These are phyloP conservation scores for Candida vaughaniae DNA, from an alignment of 805 yeast species.

Conservation along the genomic window DNA sequence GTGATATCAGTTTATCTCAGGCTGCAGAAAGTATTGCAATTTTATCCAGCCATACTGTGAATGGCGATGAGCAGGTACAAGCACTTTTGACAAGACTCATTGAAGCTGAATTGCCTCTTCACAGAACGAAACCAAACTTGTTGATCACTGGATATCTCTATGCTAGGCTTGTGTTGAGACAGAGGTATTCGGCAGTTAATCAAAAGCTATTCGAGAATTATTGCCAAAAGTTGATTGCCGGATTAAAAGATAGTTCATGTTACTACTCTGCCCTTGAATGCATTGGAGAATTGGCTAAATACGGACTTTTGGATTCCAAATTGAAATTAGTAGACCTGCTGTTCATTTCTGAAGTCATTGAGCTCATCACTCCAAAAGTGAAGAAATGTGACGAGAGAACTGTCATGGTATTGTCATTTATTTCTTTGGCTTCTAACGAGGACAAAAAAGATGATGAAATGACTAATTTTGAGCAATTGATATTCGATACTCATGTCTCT, in stretches of 20 bases:
- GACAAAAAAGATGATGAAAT: slow-evolving; percentile 17
- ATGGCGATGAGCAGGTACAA: slow-evolving; percentile 9
- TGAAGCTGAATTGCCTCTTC: slow-evolving; percentile 10
- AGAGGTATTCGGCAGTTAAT: slow-evolving; percentile 19
- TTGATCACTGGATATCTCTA: slow-evolving; percentile 44
- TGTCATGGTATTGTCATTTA: slow-evolving; percentile 52
- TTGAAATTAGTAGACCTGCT: slow-evolving; percentile 6
- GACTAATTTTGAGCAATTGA: slow-evolving; percentile 37
- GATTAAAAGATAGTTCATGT: slow-evolving; percentile 18
- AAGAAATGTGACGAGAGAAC: slow-evolving; percentile 61
- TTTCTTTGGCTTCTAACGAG: slow-evolving; percentile 37
- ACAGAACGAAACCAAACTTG: slow-evolving; percentile 19
- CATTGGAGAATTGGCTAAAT: slow-evolving; percentile 44
- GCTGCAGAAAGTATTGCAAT: slow-evolving; percentile 50
- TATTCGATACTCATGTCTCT: slow-evolving; percentile 60
- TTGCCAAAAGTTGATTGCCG: slow-evolving; percentile 13
- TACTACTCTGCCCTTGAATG: slow-evolving; percentile 34
- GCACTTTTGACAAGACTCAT: slow-evolving; percentile 9
- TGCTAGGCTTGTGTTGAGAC: slow-evolving; percentile 44
- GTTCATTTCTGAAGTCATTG: slow-evolving; percentile 15
- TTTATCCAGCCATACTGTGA: slow-evolving; percentile 42
- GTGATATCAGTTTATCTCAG: slow-evolving; percentile 24
- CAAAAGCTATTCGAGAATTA: slow-evolving; percentile 9
- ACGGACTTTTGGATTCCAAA: slow-evolving; percentile 45
- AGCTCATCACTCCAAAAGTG: slow-evolving; percentile 37